phyloP scores from a whole-genome alignment of 1,284 basidiomycete genomes.

The Rhodotorula glutinis region DNA sequence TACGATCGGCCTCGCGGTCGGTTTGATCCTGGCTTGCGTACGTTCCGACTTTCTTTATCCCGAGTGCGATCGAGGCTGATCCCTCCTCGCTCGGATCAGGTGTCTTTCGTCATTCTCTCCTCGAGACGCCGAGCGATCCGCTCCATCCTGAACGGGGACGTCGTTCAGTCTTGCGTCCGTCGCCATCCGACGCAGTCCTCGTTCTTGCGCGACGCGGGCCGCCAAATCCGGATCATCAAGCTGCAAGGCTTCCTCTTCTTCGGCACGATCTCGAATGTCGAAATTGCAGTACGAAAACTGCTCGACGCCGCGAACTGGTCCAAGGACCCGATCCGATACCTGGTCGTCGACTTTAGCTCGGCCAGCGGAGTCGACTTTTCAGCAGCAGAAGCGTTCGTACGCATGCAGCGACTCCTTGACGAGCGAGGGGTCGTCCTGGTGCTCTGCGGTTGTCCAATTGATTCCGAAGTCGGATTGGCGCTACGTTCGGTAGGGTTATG shows the following conservation, averaged over 20 bases:
- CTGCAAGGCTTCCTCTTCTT: conserved; percentile 96
- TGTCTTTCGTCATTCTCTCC: conserved; percentile 95
- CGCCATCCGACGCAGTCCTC: conserved; percentile 73
- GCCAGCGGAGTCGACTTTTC: conserved; percentile 88
- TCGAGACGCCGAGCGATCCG: conserved; percentile 79
- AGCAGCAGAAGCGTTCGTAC: conserved; percentile 88
- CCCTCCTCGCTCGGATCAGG: not conserved
- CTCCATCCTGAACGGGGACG: conserved; percentile 50
- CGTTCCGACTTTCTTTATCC: not conserved
- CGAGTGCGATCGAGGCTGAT: too few species aligned
- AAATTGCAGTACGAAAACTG: conserved; percentile 62
- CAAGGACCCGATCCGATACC: conserved; percentile 78
- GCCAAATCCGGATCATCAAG: conserved; percentile 84
- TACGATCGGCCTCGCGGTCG: conserved; percentile 87
- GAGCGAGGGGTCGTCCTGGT: conserved; percentile 78
- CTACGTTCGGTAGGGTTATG: conserved; percentile 72
- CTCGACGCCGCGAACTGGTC: conserved; percentile 73
- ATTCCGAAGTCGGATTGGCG: conserved; percentile 66
- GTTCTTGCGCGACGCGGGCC: conserved; percentile 85
- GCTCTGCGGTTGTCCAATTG: conserved; percentile 69
- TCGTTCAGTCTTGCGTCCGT: conserved; percentile 80
- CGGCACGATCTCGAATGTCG: conserved; percentile 54
- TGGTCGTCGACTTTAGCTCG: conserved; percentile 78
- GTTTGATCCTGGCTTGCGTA: conserved; percentile 60
- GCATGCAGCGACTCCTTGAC: conserved; percentile 77